phyloP scores from a whole-genome alignment of 441 rosid genomes.

The Populus hybrid region DNA sequence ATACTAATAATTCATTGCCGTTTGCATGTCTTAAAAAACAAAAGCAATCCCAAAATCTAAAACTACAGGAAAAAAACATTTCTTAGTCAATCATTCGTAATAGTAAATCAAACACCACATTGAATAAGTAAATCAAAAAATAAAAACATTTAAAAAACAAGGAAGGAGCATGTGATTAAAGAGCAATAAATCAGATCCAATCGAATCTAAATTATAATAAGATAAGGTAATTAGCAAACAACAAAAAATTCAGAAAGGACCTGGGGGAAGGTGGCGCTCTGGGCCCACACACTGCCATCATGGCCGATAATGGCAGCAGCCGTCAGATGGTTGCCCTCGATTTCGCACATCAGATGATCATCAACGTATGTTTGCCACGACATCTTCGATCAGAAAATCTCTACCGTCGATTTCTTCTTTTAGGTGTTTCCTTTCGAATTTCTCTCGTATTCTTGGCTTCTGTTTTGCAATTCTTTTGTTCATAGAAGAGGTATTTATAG shows the following conservation, averaged over 20 bases:
- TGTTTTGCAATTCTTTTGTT: slow-evolving; percentile 7
- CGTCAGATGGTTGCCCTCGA: slow-evolving; percentile 59
- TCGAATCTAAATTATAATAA: background rate
- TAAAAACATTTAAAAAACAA: background rate
- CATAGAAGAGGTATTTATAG: slow-evolving; percentile 23
- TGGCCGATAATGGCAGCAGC: slow-evolving; percentile 81
- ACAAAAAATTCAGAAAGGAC: background rate
- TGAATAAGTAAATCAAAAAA: background rate
- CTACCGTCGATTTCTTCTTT: background rate
- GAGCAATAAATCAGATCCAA: background rate
- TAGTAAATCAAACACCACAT: background rate
- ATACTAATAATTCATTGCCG: background rate
- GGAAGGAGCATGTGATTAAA: background rate
- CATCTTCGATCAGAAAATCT: slow-evolving; percentile 36
- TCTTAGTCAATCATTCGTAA: background rate
- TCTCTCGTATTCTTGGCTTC: background rate
- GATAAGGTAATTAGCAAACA: background rate
- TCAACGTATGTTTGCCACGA: slow-evolving; percentile 93
- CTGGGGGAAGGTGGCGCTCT: slow-evolving; percentile 69
- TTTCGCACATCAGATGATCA: slow-evolving; percentile 82
- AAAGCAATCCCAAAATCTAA: background rate
- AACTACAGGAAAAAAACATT: background rate
- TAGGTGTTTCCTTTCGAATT: background rate
- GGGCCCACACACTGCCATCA: slow-evolving; percentile 90
- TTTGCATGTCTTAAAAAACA: background rate